Evolutionary conservation across 1,284 basidiomycete genomes (phyloP), one percentile per base, ranked within the genome.

Genomic region (Malassezia nana): DNA sequence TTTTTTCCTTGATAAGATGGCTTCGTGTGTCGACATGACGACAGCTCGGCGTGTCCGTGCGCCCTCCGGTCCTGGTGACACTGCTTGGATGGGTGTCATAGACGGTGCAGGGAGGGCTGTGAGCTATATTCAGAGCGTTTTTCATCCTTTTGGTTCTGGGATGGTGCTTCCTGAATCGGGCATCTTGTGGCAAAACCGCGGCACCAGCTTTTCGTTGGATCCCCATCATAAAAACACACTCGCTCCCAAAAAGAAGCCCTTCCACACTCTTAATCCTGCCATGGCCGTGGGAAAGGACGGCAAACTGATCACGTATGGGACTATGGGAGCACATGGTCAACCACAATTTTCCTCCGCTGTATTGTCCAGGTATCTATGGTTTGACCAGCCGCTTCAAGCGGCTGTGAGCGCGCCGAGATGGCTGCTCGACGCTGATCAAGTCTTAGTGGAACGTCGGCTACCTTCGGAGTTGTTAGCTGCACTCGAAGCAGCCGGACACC

Each of bases 181-280:
- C 6, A 42, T 42, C 24, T 42, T 42, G 26, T 42, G 40, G 40
- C 40, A 42, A 28, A 42, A 42, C 20, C 40, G 40, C 7, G 40
- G 40, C 3, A 42, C 40, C 4, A 42, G 40, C 26, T 42, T 42
- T 9, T 7, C 40, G 3, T 13, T 42, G 24, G 40, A 42, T 3
- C 12, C 22, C 2, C 6, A 20, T 3, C 26, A 24, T 28, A 28
- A 26, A 15, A 42, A 42, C 12, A 13, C 40, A n/a, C 26, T 42
- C 7, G 40, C 26, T 13, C 40, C 40, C 24, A 13, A 24, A 16
- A 42, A 42, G 26, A 24, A 28, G 22, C 40, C 40, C 12, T 42
- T 42, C 24, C 40, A 42, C 16, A 42, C 40, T 16, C 40, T 42
- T 18, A 42, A 42, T n/a, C 40, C 40, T 2, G 40, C 40, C 40